These are phyloP conservation scores for Daedaleopsis sinensis DNA, from an alignment of 768 basidiomycete genomes.

Conservation along the genomic window DNA sequence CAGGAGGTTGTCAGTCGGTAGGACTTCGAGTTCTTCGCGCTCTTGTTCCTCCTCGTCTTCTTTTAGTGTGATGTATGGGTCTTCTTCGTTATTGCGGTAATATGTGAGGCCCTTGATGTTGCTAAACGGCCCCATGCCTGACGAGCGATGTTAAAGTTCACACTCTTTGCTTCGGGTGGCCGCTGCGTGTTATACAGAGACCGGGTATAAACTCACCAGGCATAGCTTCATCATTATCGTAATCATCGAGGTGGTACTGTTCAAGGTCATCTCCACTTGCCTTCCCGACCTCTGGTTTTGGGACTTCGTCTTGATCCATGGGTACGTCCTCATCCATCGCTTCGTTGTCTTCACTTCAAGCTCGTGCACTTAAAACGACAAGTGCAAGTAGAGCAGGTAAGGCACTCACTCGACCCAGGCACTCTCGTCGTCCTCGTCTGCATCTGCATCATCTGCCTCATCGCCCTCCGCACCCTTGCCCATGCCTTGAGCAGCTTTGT, in stretches of 20 bases:
- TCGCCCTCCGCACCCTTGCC: slow-evolving; percentile 66
- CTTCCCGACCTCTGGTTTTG: slow-evolving; percentile 2
- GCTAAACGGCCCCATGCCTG: slow-evolving; percentile 82
- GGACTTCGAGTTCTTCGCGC: slow-evolving; percentile 85
- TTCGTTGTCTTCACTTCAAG: slow-evolving; percentile 50
- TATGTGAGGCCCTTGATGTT: slow-evolving; percentile 95
- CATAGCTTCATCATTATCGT: slow-evolving; percentile 74
- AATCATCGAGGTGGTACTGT: slow-evolving; percentile 88
- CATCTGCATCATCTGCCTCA: slow-evolving; percentile 59
- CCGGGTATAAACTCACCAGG: slow-evolving; percentile 30
- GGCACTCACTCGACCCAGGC: slow-evolving; percentile 89
- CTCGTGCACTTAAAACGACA: slow-evolving; percentile 22
- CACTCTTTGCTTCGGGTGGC: too few relatives aligned
- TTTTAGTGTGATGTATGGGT: slow-evolving; percentile 96
- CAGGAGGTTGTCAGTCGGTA: slow-evolving; percentile 90
- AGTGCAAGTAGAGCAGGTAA: not conserved
- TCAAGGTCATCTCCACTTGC: slow-evolving; percentile 64
- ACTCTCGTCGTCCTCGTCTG: slow-evolving; percentile 48
- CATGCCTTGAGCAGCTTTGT: slow-evolving; percentile 74
- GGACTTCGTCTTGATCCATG: slow-evolving; percentile 40
- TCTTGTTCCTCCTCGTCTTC: slow-evolving; percentile 86
- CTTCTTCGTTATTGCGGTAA: slow-evolving; percentile 89
- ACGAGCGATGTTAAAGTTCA: not conserved
- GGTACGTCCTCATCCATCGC: slow-evolving; percentile 58
- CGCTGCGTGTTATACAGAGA: not conserved